Base-by-base conservation (phyloP, 2,329 filamentous ascomycete species). In the Byssoonygena ceratinophila region DNA sequence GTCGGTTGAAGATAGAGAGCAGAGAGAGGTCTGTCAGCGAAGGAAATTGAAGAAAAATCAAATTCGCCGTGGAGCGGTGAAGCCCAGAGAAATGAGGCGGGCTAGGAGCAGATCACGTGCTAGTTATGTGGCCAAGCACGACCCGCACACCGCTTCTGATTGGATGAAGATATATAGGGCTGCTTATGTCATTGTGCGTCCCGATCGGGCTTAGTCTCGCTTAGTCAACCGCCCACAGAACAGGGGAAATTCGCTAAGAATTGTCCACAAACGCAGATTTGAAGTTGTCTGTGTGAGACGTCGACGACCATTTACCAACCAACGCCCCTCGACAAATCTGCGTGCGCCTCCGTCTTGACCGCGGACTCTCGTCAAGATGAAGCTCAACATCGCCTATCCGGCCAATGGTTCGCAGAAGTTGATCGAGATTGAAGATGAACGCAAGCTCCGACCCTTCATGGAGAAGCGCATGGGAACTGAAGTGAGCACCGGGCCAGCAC, bases 351-450 rank as follows among this genome's bases (percentile, higher is more conserved):
- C 70, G 68, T 72, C 71, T 73, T 73, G 69, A 71, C 69, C 66
- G 67, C 68, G 69, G 65, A 66, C 58, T 64, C 65, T 69, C 45
- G 75, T 72, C 75, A 77, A 79, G 77, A 86, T 86, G 83, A 86
- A 87, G 79, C 78, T 84, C 73, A 84, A 84, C 76, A 79, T 84
- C 70, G 83, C 80, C 70, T 94, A 90, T 84, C 92, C 92, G 78
- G 88, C 91, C 84, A 97, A 97, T 79, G 92, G 92, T 84, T 92
- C 89, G 72, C 92, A 98, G 78, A 98, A 98, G 83, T 82, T 98
- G 74, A 84, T 98, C 79, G 94, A 98, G 67, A 79, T 98, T 68
- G 92, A 98, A 72, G 94, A 98, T 86, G 94, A 98, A 78, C 89
- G 90, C 79, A 96, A 95, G 83, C 83, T 97, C 75, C 86, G 88